These are phyloP conservation scores for Monotropa hypopitys DNA, from an alignment of 179 eudicot genomes.

Conservation along the genomic window DNA sequence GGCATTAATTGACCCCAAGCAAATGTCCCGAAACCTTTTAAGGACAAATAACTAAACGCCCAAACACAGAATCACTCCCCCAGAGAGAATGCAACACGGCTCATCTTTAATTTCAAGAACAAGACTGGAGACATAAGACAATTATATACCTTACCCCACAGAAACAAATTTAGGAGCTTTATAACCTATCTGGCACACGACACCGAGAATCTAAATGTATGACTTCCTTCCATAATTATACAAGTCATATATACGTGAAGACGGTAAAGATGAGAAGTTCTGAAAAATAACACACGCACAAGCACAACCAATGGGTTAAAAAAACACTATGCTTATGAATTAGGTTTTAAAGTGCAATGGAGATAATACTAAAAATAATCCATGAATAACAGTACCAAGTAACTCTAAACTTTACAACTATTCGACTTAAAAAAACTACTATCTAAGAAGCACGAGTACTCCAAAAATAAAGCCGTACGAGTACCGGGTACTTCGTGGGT, in stretches of 20 bases:
- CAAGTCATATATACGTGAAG: slow-evolving; percentile 11
- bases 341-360: neutral
- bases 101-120: neutral
- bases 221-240: slow-evolving; percentile 19
- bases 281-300: neutral
- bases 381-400: neutral
- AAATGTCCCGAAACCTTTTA: neutral
- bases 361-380: neutral
- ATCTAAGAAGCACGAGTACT: too few relatives aligned
- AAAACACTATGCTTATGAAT: neutral
- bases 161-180: slow-evolving; percentile 9
- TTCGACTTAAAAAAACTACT: neutral
- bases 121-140: neutral
- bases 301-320: neutral
- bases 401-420: neutral
- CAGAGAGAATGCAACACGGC: neutral
- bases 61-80: neutral
- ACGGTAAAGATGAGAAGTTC: neutral
- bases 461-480: too few relatives aligned
- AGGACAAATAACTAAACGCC: neutral
- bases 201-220: slow-evolving; percentile 4
- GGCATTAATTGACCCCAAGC: neutral
- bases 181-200: neutral
- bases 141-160: slow-evolving; percentile 10
- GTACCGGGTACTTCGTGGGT: too few relatives aligned